Conservation (phyloP, 208 protist species). For the Crithidia mellificae region DNA sequence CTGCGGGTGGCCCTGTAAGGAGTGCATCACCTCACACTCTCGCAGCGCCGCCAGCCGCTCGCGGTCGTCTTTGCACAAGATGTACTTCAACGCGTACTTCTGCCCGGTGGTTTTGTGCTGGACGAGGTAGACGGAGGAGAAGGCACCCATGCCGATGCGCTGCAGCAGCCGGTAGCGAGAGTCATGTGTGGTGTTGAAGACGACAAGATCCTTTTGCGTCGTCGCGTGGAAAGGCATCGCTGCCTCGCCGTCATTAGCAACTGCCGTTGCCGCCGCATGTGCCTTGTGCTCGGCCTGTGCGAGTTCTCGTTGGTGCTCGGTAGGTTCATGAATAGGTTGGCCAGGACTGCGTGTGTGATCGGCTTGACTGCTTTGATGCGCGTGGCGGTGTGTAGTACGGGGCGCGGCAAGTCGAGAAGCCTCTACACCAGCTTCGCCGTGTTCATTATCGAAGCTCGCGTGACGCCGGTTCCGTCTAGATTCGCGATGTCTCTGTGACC, state of each 20-base stretch:
- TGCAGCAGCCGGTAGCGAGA: constrained; percentile 62
- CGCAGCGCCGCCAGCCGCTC: constrained; percentile 62
- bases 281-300: no score
- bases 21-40: constrained; percentile 71
- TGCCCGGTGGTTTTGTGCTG: constrained; percentile 45
- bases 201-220: constrained; percentile 43
- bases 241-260: constrained; percentile 6
- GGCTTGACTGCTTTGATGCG: no score
- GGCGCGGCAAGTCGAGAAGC: no score
- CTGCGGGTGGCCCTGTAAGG: constrained; percentile 75
- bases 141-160: constrained; percentile 63
- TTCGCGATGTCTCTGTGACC: no score
- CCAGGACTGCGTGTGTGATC: no score
- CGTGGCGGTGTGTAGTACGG: no score
- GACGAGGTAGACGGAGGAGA: constrained; percentile 77
- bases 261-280: background rate
- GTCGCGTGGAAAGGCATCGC: constrained; percentile 28
- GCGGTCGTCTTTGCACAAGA: constrained; percentile 59
- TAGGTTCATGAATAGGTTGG: no score
- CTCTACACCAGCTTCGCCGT: no score
- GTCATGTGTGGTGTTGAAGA: constrained; percentile 44
- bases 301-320: no score
- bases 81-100: constrained; percentile 78
- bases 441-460: no score
- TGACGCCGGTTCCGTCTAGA: no score